Evolutionary conservation across 805 yeast species (phyloP).

Genomic region (Saccharomycopsis guyanensis): DNA sequence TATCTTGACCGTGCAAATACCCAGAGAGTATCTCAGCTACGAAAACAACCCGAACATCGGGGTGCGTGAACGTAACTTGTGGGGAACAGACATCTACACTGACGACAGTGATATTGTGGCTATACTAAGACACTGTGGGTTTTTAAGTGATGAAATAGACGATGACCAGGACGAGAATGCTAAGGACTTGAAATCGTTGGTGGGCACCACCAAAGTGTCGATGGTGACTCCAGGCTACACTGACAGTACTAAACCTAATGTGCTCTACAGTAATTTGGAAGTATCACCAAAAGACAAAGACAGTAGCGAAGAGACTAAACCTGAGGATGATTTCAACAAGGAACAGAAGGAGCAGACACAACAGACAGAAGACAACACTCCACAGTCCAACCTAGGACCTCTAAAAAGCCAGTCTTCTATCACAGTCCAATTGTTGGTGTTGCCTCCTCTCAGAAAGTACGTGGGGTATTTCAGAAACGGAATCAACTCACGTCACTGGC

Average conservation of each 20-base stretch:
- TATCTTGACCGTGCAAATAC: slow-evolving; percentile 27
- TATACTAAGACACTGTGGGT: slow-evolving; percentile 69
- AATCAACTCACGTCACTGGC: slow-evolving; percentile 72
- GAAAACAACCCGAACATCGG: slow-evolving; percentile 15
- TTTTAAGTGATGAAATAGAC: slow-evolving; percentile 34
- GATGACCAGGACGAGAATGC: slow-evolving; percentile 22
- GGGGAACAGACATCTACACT: slow-evolving; percentile 93
- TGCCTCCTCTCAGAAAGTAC: slow-evolving; percentile 65
- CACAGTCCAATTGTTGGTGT: slow-evolving; percentile 33
- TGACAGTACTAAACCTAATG: neutral
- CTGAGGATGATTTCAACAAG: slow-evolving; percentile 22
- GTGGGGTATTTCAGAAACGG: slow-evolving; percentile 61
- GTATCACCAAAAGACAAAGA: neutral
- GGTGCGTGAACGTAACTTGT: slow-evolving; percentile 30
- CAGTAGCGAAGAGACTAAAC: neutral
- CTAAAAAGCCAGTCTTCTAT: slow-evolving; percentile 27
- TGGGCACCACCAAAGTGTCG: slow-evolving; percentile 22
- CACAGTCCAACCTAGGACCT: neutral
- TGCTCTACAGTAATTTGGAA: neutral
- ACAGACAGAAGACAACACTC: slow-evolving; percentile 34
- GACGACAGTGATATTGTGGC: slow-evolving; percentile 86
- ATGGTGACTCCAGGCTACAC: slow-evolving; percentile 8
- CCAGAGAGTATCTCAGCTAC: slow-evolving; percentile 23
- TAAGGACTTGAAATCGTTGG: slow-evolving; percentile 29
- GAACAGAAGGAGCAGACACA: slow-evolving; percentile 22